Evolutionary conservation across 345 rosid species (phyloP), one percentile per base, ranked within the genome.

Genomic region (Toxicodendron radicans): DNA sequence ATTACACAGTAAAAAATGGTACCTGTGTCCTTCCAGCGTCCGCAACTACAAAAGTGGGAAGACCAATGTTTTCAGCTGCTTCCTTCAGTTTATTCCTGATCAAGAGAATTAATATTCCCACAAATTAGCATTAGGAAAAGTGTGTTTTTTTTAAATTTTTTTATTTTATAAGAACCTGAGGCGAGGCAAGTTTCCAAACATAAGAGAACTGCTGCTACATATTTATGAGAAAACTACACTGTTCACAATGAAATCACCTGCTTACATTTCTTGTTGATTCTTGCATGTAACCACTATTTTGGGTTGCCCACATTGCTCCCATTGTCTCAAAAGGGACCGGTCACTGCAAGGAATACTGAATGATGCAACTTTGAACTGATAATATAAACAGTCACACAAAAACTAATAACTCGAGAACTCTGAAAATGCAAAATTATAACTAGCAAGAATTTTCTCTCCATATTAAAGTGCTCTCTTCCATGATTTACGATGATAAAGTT

Each of bases 1-100:
- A 64, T 30, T 46, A 60, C 24, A 46, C 2, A 18, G 65, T 46
- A 27, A 27, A 49, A 67, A 75, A 20, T 32, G 13, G 43, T 75
- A 88, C 98, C 94, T 94, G 87, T 70, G 98, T 94, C 86, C 90
- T 76, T 78, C 97, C 98, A 59, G 97, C 98, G 89, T 94, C 98
- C 62, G 98, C 92, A n/a, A 92, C 97, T 74, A 88, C 91, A 82
- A 89, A 94, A 73, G 97, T 89, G 5, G 97, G 96, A 73, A 94
- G 96, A 75, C 97, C 96, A 49, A 86, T 75, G 69, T 71, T 81
- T 78, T 92, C 94, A 81, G 98, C 96, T 71, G 91, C 89, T 82
- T 90, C 97, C 79, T 83, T 79, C 70, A 90, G 76, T 80, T 80
- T 90, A 76, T 87, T 90, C 97, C 97, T 92, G 81, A 70, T 24